These are phyloP conservation scores for Actinidia arguta DNA, from an alignment of 179 eudicot species.

Conservation along the genomic window DNA sequence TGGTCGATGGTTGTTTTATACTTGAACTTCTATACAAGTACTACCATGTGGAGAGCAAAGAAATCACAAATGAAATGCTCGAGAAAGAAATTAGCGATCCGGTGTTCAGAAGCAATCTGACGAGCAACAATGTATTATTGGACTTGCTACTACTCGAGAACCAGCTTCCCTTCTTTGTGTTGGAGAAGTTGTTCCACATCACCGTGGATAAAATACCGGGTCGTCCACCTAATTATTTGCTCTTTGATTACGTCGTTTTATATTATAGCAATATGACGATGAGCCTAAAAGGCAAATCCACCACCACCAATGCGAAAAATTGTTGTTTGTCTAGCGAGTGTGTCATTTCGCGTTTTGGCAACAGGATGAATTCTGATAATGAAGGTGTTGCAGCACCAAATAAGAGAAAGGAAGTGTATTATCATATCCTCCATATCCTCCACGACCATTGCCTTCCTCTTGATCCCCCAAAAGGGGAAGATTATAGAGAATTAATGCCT, in stretches of 20 bases:
- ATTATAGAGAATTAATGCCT: neutral
- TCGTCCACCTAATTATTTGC: neutral
- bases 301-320: neutral
- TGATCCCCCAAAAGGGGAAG: neutral
- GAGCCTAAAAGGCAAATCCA: no score
- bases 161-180: neutral
- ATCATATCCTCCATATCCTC: neutral
- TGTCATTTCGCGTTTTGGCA: neutral
- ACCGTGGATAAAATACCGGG: no score
- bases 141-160: neutral
- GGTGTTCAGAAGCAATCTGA: no score
- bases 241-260: neutral
- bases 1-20: neutral
- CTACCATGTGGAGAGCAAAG: no score
- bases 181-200: no score
- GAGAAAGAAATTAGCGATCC: no score
- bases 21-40: conserved; percentile 1
- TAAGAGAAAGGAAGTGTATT: neutral
- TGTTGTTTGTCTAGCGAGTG: neutral
- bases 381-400: neutral
- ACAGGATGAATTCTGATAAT: no score
- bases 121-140: no score
- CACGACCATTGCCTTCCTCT: neutral
- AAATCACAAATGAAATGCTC: no score
- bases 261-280: neutral